Conservation (phyloP, 2,329 filamentous ascomycete species). For the Sclerotinia trifoliorum region DNA sequence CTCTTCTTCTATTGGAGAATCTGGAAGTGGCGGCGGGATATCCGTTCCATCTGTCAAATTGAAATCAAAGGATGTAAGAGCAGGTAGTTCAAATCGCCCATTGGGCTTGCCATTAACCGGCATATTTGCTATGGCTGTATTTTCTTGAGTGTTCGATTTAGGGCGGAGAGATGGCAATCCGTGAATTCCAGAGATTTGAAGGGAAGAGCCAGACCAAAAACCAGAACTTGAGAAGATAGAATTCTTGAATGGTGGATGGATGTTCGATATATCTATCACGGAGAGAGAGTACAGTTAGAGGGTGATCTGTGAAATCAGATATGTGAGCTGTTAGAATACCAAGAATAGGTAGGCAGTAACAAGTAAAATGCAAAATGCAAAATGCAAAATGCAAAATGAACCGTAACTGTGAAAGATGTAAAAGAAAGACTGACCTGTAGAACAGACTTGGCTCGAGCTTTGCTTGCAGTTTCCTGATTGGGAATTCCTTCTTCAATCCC, state of each 20-base stretch:
- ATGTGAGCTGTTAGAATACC: too few species aligned
- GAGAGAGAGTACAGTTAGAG: not conserved
- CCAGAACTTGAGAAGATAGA: not conserved
- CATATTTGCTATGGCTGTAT: constrained; percentile 26
- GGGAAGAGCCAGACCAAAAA: too few species aligned
- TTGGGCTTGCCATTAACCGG: constrained; percentile 35
- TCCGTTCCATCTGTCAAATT: constrained; percentile 41
- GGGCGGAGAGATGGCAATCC: not conserved
- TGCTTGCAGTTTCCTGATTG: constrained; percentile 19
- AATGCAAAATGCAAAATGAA: not conserved
- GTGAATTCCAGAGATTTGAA: not conserved
- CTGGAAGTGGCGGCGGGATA: constrained; percentile 40
- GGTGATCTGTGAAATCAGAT: not conserved
- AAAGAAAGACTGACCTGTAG: not conserved
- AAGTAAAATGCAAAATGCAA: too few species aligned
- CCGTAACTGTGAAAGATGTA: not conserved
- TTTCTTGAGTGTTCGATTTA: not conserved
- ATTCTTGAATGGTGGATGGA: not conserved
- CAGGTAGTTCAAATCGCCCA: constrained; percentile 39
- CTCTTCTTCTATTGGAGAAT: constrained; percentile 38
- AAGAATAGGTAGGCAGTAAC: too few species aligned
- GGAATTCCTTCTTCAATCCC: not conserved
- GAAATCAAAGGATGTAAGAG: constrained; percentile 38
- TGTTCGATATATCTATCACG: not conserved
- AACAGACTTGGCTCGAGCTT: constrained; percentile 20